phyloP scores from a whole-genome alignment of 2,329 filamentous ascomycete species.

The Monosporascus sp. region DNA sequence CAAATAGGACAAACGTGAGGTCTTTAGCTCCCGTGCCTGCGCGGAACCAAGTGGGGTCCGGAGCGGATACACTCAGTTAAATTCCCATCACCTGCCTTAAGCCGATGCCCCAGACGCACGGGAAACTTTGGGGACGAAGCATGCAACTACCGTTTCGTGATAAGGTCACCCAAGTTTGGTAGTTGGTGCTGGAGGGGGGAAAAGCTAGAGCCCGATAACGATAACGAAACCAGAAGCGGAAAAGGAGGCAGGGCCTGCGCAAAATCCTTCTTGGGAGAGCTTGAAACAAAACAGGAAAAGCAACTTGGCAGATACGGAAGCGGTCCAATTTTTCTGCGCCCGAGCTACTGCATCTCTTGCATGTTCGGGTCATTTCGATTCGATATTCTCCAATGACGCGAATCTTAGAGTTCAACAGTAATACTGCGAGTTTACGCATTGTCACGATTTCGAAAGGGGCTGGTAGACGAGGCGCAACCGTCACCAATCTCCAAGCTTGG shows the following conservation, averaged over 20 bases:
- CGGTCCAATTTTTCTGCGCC: neutral
- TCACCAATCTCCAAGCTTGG: too few relatives aligned
- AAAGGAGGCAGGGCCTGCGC: constrained; percentile 2
- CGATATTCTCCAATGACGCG: too few relatives aligned
- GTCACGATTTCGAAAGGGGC: neutral
- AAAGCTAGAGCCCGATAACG: constrained; percentile 8
- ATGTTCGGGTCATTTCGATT: neutral
- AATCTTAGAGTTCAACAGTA: neutral
- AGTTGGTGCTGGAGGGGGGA: constrained; percentile 1
- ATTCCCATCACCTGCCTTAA: neutral
- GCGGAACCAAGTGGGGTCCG: too few relatives aligned
- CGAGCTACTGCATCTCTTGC: neutral
- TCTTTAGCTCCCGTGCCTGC: too few relatives aligned
- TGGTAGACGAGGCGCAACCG: too few relatives aligned
- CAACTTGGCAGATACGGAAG: neutral
- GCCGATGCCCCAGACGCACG: constrained; percentile 7
- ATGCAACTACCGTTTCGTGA: constrained; percentile 8
- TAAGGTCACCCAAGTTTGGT: neutral
- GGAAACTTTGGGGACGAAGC: constrained; percentile 9
- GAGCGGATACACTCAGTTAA: neutral
- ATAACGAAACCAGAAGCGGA: constrained; percentile 12
- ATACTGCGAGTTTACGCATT: neutral
- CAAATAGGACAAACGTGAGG: neutral
- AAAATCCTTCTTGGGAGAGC: neutral
- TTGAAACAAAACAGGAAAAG: neutral